Percentiles rank a stretch among this genome's conserved stretches.
These are phyloP conservation scores for Dictyostelium firmibasis DNA, from an alignment of 78 protist genomes.

Conservation along the genomic window DNA sequence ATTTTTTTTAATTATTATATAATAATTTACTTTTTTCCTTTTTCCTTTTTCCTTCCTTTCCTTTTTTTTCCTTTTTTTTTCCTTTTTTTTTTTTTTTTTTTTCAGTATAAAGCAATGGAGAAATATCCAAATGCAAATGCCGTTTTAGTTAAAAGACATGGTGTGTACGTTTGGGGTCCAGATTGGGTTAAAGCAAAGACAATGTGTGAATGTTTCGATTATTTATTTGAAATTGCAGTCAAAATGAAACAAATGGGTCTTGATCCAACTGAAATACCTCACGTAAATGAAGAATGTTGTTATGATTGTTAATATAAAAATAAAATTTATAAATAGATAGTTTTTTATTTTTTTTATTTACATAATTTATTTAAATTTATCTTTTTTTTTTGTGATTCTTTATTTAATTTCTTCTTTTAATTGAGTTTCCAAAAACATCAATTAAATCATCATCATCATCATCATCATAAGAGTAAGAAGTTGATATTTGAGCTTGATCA, in stretches of 20 bases:
- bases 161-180: conserved; percentile 96
- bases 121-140: conserved; percentile 91
- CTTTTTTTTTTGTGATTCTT: not conserved
- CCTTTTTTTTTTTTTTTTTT: not conserved
- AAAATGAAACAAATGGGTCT: conserved; percentile 84
- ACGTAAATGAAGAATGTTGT: conserved; percentile 68
- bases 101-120: conserved; percentile 62
- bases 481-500: not conserved
- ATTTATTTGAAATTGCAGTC: conserved; percentile 90
- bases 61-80: too few relatives aligned
- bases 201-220: conserved; percentile 89
- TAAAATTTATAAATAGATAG: not conserved
- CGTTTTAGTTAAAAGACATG: conserved; percentile 95
- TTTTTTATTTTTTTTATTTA: not conserved
- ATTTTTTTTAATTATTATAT: too few relatives aligned
- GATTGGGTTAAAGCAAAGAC: conserved; percentile 93
- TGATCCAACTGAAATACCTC: conserved; percentile 58
- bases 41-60: too few relatives aligned
- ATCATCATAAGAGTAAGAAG: not conserved
- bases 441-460: conserved; percentile 11
- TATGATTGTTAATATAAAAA: conserved; percentile 27
- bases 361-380: not conserved
- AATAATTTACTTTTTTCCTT: too few relatives aligned
- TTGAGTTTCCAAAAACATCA: not conserved
- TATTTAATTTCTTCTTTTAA: not conserved